A percentile compares a stretch with the other conserved stretches of the same genome.
Evolutionary conservation across 192 early-diverging fungal genomes (phyloP).

Genomic region (Backusella mclennaniae): DNA sequence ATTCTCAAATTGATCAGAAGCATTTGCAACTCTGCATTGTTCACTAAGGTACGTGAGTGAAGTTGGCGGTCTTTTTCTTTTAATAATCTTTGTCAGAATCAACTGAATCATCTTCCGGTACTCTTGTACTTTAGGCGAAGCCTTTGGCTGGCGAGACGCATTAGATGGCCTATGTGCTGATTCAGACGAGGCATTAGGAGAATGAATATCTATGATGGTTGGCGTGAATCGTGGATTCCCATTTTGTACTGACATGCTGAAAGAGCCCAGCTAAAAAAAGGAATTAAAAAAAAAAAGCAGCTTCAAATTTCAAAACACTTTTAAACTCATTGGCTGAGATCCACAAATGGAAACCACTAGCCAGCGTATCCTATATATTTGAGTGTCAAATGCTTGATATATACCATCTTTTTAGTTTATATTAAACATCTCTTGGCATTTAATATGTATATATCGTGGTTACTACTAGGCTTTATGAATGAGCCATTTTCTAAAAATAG

Average conservation of each 20-base stretch:
- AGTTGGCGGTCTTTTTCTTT: constrained; percentile 33
- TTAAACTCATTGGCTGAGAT: not conserved
- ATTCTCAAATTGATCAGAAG: constrained; percentile 24
- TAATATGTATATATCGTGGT: no score
- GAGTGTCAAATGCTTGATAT: not conserved
- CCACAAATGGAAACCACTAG: not conserved
- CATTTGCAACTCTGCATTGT: not conserved
- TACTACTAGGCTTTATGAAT: no score
- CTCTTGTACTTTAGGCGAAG: constrained; percentile 25
- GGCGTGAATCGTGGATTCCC: not conserved
- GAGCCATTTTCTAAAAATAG: no score
- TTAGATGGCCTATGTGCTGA: not conserved
- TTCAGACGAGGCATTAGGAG: not conserved
- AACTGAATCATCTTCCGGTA: constrained; percentile 29
- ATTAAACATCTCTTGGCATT: no score
- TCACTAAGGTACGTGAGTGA: constrained; percentile 6
- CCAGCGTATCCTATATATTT: not conserved
- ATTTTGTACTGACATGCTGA: constrained; percentile 8
- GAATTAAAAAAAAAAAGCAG: not conserved
- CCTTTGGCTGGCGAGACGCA: constrained; percentile 9
- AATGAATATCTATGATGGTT: constrained; percentile 14
- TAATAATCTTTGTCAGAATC: constrained; percentile 23
- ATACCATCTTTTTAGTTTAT: no score
- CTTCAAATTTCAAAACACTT: not conserved
- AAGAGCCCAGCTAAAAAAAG: not conserved